Percentiles rank a stretch among this genome's conserved stretches.
phyloP scores from a whole-genome alignment of 2,329 filamentous ascomycete species.

The Aureobasidium uvarum region DNA sequence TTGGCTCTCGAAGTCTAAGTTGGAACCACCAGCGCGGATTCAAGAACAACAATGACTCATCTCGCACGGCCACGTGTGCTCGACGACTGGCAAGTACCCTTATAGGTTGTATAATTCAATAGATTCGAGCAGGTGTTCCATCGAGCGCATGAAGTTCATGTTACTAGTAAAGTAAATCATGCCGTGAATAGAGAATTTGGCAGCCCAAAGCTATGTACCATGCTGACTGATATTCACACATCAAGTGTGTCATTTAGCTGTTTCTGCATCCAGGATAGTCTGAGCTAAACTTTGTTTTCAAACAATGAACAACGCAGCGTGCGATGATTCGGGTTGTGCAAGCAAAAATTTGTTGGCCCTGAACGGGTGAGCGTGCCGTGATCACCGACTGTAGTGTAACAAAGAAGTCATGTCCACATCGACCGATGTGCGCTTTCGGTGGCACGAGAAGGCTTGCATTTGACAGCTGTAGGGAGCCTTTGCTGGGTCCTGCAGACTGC shows the following conservation, averaged over 20 bases:
- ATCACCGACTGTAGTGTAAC: constrained; percentile 15
- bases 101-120: not conserved
- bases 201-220: not conserved
- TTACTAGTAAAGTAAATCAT: not conserved
- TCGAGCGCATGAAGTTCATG: not conserved
- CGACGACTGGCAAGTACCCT: not conserved
- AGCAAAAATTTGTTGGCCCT: constrained; percentile 7
- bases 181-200: not conserved
- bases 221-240: not conserved
- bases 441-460: constrained; percentile 21
- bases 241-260: not conserved
- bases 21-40: not conserved
- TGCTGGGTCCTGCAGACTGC: constrained; percentile 14
- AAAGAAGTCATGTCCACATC: not conserved
- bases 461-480: constrained; percentile 24
- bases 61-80: not conserved
- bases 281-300: not conserved
- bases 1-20: not conserved
- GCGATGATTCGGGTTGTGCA: not conserved
- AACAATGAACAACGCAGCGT: not conserved
- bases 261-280: not conserved
- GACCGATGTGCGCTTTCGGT: constrained; percentile 13
- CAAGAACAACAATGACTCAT: not conserved
- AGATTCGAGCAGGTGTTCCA: not conserved
- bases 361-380: constrained; percentile 13